A percentile compares a stretch with the other conserved stretches of the same genome.
phyloP scores from a whole-genome alignment of 306 rosid genomes.

The Canavalia gladiata region DNA sequence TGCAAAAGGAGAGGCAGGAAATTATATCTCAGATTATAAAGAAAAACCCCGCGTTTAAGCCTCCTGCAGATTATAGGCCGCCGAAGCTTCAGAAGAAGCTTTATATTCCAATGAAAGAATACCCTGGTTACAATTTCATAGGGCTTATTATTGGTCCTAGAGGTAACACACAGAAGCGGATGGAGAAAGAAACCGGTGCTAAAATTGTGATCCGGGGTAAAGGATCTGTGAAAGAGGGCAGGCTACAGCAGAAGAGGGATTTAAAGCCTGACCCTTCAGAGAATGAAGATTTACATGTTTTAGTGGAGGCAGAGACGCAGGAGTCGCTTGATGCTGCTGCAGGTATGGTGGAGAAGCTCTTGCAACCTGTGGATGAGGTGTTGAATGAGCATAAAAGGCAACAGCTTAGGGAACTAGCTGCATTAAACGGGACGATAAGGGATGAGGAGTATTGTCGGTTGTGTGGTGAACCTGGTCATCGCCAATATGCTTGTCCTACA shows the following conservation, averaged over 20 bases:
- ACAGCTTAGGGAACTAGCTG: conserved; percentile 95
- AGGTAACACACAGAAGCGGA: conserved; percentile 97
- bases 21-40: conserved; percentile 92
- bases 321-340: conserved; percentile 98
- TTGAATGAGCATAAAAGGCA: conserved; percentile 99
- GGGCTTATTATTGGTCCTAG: conserved; percentile 97
- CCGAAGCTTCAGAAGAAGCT: conserved; percentile 99
- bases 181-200: conserved; percentile 98
- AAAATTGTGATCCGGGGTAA: conserved; percentile 96
- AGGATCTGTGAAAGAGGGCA: conserved; percentile 95
- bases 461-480: conserved; percentile 98
- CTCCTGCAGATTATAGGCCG: conserved; percentile 96
- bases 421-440: conserved; percentile 95
- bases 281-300: conserved; percentile 95
- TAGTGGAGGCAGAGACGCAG: conserved; percentile 93
- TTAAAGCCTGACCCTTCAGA: conserved; percentile 91
- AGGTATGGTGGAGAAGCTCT: conserved; percentile 96
- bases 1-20: conserved; percentile 92
- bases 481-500: conserved; percentile 93
- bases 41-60: conserved; percentile 94
- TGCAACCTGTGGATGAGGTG: conserved; percentile 99
- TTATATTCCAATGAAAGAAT: conserved; percentile 96
- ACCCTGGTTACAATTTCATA: conserved; percentile 93
- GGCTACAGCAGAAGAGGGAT: conserved; percentile 97
- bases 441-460: conserved; percentile 94